Evolutionary conservation across 2,329 filamentous ascomycete species (phyloP).

Genomic region (Onygena corvina): DNA sequence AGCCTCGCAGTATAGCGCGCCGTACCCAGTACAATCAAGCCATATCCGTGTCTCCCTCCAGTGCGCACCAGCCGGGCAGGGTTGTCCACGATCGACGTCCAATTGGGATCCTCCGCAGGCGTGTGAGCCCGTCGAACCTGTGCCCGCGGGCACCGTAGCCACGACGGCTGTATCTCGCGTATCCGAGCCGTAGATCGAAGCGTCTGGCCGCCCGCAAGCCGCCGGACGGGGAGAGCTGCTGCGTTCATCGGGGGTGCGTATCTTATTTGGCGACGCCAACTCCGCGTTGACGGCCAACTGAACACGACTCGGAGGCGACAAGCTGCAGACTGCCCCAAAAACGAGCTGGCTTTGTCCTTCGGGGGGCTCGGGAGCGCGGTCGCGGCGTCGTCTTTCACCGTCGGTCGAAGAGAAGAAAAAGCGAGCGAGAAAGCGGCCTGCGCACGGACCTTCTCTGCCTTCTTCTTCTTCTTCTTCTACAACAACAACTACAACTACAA

Average conservation of each 20-base stretch:
- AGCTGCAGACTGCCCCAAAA: too few species aligned
- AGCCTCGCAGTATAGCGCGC: too few species aligned
- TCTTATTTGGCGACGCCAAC: too few species aligned
- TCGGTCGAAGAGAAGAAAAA: too few species aligned
- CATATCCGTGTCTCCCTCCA: slow-evolving; percentile 63
- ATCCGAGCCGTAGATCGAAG: slow-evolving; percentile 8
- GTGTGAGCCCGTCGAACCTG: slow-evolving; percentile 30
- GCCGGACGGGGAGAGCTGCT: background rate
- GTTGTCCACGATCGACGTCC: slow-evolving; percentile 76
- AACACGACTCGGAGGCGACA: too few species aligned
- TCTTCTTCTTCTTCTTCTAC: background rate
- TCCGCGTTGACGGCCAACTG: too few species aligned
- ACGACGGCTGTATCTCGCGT: slow-evolving; percentile 28
- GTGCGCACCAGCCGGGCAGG: slow-evolving; percentile 68
- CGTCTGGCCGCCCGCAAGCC: background rate
- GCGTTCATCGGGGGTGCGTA: too few species aligned
- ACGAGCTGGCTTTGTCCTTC: too few species aligned
- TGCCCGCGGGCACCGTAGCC: slow-evolving; percentile 26
- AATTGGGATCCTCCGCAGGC: slow-evolving; percentile 62
- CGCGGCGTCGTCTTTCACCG: too few species aligned
- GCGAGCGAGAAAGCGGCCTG: background rate
- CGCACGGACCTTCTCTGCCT: background rate
- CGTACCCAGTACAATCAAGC: slow-evolving; percentile 64
- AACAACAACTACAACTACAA: background rate
- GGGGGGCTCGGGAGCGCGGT: too few species aligned